Conservation (phyloP, 768 basidiomycete species). For the Psilocybe cyanescens region DNA sequence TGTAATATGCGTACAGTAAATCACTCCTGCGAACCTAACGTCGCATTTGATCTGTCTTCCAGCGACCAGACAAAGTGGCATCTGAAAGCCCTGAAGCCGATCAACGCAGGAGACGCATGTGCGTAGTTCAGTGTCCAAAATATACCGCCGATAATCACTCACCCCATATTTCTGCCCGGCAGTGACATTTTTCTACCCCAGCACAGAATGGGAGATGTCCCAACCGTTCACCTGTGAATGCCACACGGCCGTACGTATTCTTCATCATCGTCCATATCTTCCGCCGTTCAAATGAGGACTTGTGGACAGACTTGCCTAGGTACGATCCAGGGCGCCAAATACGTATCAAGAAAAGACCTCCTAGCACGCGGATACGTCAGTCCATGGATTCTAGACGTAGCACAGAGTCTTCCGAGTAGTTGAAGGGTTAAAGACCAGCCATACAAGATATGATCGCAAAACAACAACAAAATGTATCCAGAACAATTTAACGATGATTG, state of each 20-base stretch:
- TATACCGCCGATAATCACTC: neutral
- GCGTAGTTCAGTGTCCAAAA: constrained; percentile 14
- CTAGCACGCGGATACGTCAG: constrained; percentile 40
- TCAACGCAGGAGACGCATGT: constrained; percentile 40
- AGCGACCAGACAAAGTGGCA: constrained; percentile 48
- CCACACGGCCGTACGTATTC: constrained; percentile 37
- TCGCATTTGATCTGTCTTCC: constrained; percentile 55
- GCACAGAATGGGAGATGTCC: constrained; percentile 73
- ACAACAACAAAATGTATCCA: too few relatives aligned
- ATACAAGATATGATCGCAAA: too few relatives aligned
- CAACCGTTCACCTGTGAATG: constrained; percentile 63
- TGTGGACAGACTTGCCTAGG: constrained; percentile 46
- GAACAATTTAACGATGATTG: neutral
- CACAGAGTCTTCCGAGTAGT: neutral
- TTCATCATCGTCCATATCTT: neutral
- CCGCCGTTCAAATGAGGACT: neutral
- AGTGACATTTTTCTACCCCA: constrained; percentile 69
- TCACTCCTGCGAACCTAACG: constrained; percentile 66
- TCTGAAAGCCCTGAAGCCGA: constrained; percentile 46
- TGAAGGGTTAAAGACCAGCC: neutral
- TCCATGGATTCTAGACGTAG: constrained; percentile 42
- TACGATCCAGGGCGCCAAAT: constrained; percentile 47
- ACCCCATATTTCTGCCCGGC: neutral
- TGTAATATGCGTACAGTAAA: constrained; percentile 41
- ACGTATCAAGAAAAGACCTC: constrained; percentile 41